Evolutionary conservation across 306 rosid species (phyloP).

Genomic region (Alnus rubra): DNA sequence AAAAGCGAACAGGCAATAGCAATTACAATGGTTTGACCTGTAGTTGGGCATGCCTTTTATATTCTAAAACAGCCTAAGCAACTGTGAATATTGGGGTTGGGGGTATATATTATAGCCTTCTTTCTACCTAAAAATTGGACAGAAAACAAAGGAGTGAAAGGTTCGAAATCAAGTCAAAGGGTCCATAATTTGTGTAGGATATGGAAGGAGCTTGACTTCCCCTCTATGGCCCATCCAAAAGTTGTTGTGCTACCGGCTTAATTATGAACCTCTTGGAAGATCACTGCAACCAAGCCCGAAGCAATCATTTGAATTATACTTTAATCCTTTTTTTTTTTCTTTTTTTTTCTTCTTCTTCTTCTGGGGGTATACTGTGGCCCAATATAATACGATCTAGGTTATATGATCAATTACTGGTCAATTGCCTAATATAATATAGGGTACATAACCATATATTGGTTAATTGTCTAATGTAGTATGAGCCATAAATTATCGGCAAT

Average conservation of each 20-base stretch:
- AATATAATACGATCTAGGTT: too few relatives aligned
- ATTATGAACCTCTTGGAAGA: neutral
- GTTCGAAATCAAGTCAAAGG: neutral
- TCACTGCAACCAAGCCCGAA: neutral
- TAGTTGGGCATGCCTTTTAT: neutral
- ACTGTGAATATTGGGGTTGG: neutral
- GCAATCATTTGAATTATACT: neutral
- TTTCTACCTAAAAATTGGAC: neutral
- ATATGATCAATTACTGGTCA: too few relatives aligned
- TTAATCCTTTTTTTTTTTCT: too few relatives aligned
- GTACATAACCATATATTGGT: too few relatives aligned
- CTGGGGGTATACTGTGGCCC: too few relatives aligned
- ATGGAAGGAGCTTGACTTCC: slow-evolving; percentile 5
- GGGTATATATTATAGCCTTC: neutral
- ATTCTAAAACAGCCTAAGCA: neutral
- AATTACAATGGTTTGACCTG: neutral
- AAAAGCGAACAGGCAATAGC: neutral
- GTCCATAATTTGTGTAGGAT: slow-evolving; percentile 5
- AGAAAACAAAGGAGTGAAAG: neutral
- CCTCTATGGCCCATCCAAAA: slow-evolving; percentile 12
- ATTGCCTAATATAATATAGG: too few relatives aligned
- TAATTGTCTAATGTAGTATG: too few relatives aligned
- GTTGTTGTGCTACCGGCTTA: slow-evolving; percentile 21
- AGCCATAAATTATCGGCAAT: too few relatives aligned
- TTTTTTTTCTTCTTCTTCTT: too few relatives aligned